Evolutionary conservation across 169 alveolate species (phyloP), one percentile per base, ranked within the genome.

Genomic region (Plasmodium chabaudi): DNA sequence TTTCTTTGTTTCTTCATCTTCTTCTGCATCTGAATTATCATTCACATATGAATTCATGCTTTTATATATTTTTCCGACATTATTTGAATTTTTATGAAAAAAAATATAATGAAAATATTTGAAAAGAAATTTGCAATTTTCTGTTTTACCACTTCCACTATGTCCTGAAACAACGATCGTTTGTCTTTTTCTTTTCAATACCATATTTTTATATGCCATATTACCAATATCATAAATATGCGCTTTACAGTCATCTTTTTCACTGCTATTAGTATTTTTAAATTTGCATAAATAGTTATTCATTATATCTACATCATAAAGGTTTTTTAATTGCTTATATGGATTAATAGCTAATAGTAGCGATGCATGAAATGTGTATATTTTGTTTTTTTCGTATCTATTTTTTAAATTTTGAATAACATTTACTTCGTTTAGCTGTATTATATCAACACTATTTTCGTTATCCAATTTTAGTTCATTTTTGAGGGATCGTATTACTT

Each of bases 61-160:
- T 19, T 72, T 47, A 42, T 65, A 53, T 55, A 27, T 25, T 25
- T 53, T 39, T 21, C 44, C 57, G 44, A 87, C 25, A 47, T 49
- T 7, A 27, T 19, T 53, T 0, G 53, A 47, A 82, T 25, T 27
- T 9, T 74, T 39, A 75, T 89, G 64, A 60, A 92, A 88, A 87
- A 92, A 88, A 71, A 92, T 92, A 77, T 92, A 68, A 60, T 92
- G 86, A 63, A 88, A 86, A 94, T 97, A 27, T 97, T 97, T 82
- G 94, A 93, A 87, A 9, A 92, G 91, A 53, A 87, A 90, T 79
- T 97, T 97, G 3, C 98, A 96, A 72, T 97, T 98, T 95, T 98
- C 99, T 1, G 99, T 98, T 94, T 99, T 99, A 7, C 99, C 99
- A 9, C 99, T 99, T 0, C 99, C 99, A 65, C 99, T 96, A 90